Percentiles rank a stretch among this genome's conserved stretches.
Conservation (phyloP, 2,329 filamentous ascomycete species). For the Sordariomycetes sp. region DNA sequence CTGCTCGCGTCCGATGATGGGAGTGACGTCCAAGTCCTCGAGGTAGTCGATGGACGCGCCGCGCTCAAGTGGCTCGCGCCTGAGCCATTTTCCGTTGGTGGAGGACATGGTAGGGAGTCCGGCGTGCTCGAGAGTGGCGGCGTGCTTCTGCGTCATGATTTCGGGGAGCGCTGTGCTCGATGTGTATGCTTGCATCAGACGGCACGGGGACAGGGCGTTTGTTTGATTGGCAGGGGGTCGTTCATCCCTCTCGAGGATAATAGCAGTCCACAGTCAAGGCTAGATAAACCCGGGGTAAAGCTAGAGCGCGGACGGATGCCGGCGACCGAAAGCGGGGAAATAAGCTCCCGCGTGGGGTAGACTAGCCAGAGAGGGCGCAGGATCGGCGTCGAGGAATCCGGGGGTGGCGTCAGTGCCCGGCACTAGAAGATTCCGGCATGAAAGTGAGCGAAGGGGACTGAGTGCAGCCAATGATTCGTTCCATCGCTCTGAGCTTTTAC, state of each 20-base stretch:
- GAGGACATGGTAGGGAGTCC: background rate
- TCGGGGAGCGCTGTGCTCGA: background rate
- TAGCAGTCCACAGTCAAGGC: background rate
- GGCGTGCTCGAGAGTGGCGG: background rate
- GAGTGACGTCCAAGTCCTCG: constrained; percentile 33
- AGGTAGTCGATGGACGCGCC: constrained; percentile 27
- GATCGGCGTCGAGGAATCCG: background rate
- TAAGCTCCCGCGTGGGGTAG: background rate
- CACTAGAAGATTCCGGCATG: no score
- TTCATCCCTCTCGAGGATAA: background rate
- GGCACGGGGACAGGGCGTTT: background rate
- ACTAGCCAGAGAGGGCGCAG: background rate
- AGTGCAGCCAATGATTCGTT: no score
- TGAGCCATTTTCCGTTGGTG: background rate
- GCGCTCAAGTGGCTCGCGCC: constrained; percentile 14
- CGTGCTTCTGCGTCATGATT: background rate
- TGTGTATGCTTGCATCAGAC: background rate
- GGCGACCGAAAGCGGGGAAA: background rate
- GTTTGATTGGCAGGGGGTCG: no score
- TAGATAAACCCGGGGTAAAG: background rate
- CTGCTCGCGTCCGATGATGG: constrained; percentile 42
- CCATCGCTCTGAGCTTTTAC: no score
- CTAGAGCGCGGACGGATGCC: background rate
- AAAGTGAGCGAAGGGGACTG: no score
- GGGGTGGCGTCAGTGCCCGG: no score